Conservation (phyloP, 2,329 filamentous ascomycete species). For the Teratosphaeria viscida region DNA sequence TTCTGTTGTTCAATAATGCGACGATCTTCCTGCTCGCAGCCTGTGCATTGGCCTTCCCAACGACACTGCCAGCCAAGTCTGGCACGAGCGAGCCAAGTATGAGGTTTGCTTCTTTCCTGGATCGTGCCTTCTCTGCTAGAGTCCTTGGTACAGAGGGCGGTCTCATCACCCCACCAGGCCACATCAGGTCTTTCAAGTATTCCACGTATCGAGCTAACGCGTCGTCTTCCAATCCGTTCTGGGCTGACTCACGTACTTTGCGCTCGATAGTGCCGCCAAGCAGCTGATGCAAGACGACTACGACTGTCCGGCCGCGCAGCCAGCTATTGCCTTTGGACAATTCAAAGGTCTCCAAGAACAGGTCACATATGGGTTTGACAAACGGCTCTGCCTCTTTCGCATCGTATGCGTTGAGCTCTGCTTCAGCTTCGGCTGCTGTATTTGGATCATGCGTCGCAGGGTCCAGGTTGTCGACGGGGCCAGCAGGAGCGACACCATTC, state of each 20-base stretch:
- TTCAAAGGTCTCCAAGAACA: conserved; percentile 93
- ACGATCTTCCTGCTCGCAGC: conserved; percentile 80
- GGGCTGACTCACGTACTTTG: conserved; percentile 79
- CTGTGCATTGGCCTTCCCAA: conserved; percentile 83
- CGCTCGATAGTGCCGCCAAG: conserved; percentile 93
- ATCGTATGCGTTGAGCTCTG: conserved; percentile 87
- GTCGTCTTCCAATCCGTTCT: conserved; percentile 64
- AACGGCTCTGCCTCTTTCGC: conserved; percentile 84
- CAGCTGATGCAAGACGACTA: conserved; percentile 91
- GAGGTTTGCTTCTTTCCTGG: conserved; percentile 73
- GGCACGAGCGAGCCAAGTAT: conserved; percentile 85
- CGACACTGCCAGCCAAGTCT: conserved; percentile 84
- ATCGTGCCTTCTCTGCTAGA: conserved; percentile 63
- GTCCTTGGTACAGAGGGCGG: conserved; percentile 49
- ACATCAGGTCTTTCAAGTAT: conserved; percentile 65
- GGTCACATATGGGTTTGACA: conserved; percentile 95
- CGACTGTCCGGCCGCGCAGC: conserved; percentile 88
- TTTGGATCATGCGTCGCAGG: conserved; percentile 34
- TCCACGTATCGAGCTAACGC: conserved; percentile 65
- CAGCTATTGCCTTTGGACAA: conserved; percentile 93
- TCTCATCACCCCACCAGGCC: conserved; percentile 58
- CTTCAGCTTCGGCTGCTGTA: conserved; percentile 68
- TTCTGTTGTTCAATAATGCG: conserved; percentile 80
- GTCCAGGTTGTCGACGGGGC: conserved; percentile 35
- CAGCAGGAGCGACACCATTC: conserved; percentile 23